Evolutionary conservation across 352 stramenopile genomes (phyloP), one percentile per base, ranked within the genome.

Genomic region (Phytophthora sojae): DNA sequence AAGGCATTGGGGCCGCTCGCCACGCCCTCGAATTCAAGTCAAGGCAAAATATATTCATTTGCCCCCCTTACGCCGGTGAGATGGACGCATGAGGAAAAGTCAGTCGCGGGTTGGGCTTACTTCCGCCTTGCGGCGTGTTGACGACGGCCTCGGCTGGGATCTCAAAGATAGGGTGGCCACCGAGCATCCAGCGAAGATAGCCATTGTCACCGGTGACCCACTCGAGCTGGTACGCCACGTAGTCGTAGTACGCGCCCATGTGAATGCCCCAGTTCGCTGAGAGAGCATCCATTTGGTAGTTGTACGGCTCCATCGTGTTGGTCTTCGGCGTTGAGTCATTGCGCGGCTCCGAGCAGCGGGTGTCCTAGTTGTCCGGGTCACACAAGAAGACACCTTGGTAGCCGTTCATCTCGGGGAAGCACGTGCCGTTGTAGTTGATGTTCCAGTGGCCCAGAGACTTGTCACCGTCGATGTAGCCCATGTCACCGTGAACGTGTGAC

Each of bases 271-370:
- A 92, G 60, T 93, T 93, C 21, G 82, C 79, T 2, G 86, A 93
- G 9, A 93, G 45, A 11, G 86, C 86, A 56, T 93, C 86, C 83
- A 93, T 92, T 61, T 92, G 86, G 67, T 93, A 93, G 32, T 76
- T 71, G 37, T 91, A 93, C 8, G 77, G 54, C 1, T 80, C 68
- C 81, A 92, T 92, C 32, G 75, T 78, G 58, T 90, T 89, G 15
- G 79, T 89, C 57, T 79, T 79, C 7, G 73, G 57, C 2, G 81
- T 88, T 49, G 73, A 72, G 44, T 73, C 66, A 53, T 88, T 90
- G 9, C 86, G 74, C 0, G 82, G 84, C 12, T 67, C 56, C 3
- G 61, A 54, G 23, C 85, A 93, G 44, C 78, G 65, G n/a, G 53
- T 62, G 71, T 91, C 77, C 25, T 84, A 76, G 64, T 75, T 89